These are phyloP conservation scores for Boeremia exigua DNA, from an alignment of 2,329 filamentous ascomycete genomes.

Conservation along the genomic window DNA sequence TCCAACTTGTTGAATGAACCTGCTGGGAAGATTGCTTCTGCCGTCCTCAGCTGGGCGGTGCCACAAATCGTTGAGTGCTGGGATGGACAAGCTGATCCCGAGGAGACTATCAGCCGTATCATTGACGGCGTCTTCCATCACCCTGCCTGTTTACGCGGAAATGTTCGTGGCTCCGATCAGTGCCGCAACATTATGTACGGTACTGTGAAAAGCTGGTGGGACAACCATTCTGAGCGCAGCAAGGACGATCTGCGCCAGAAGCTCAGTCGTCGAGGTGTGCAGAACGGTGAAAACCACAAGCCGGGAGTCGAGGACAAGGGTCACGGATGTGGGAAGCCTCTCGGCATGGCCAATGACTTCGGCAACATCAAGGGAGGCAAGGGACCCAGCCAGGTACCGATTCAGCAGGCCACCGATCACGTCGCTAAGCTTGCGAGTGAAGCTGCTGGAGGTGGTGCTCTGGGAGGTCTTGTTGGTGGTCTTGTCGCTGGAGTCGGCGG, in stretches of 20 bases:
- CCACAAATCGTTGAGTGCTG: slow-evolving; percentile 88
- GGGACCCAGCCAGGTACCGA: slow-evolving; percentile 48
- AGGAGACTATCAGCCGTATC: slow-evolving; percentile 75
- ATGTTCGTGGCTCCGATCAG: slow-evolving; percentile 70
- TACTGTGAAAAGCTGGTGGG: slow-evolving; percentile 86
- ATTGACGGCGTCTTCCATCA: slow-evolving; percentile 86
- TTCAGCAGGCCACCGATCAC: slow-evolving; percentile 42
- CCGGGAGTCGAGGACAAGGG: slow-evolving; percentile 83
- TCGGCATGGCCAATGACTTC: slow-evolving; percentile 73
- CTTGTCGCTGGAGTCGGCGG: slow-evolving; percentile 65
- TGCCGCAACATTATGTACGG: slow-evolving; percentile 78
- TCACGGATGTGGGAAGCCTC: slow-evolving; percentile 81
- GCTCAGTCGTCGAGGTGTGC: slow-evolving; percentile 78
- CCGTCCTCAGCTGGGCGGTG: slow-evolving; percentile 82
- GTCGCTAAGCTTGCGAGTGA: slow-evolving; percentile 63
- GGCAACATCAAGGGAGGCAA: slow-evolving; percentile 43
- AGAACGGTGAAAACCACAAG: slow-evolving; percentile 82
- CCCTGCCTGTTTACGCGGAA: slow-evolving; percentile 74
- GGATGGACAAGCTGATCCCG: slow-evolving; percentile 79
- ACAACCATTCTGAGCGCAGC: slow-evolving; percentile 65
- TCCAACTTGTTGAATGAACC: slow-evolving; percentile 87
- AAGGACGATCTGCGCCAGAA: slow-evolving; percentile 73
- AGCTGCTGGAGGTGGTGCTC: slow-evolving; percentile 67
- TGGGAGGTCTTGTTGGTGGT: slow-evolving; percentile 74
- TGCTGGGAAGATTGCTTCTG: slow-evolving; percentile 80